These are phyloP conservation scores for Rhododendron simsii DNA, from an alignment of 148 eudicot genomes.

Conservation along the genomic window DNA sequence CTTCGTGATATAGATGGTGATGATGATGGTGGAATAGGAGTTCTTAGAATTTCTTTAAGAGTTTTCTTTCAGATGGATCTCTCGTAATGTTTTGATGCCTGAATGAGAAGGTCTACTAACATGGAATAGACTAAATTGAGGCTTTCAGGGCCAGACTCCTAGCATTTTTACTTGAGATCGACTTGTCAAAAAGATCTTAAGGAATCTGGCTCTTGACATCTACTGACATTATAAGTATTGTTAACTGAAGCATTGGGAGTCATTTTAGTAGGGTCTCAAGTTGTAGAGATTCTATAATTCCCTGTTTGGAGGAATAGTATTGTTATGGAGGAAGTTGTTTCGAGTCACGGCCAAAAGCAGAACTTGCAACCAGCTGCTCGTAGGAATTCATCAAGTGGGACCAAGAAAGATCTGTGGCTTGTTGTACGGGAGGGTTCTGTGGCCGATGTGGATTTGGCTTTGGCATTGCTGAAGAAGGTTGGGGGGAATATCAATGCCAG, in stretches of 20 bases:
- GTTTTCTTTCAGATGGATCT: background rate
- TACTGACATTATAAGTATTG: background rate
- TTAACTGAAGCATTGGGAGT: background rate
- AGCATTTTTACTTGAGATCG: background rate
- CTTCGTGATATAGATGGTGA: background rate
- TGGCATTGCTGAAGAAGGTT: conserved; percentile 67
- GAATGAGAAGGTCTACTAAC: background rate
- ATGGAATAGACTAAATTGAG: conserved; percentile 1
- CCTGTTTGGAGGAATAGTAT: background rate
- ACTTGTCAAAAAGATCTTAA: conserved; percentile 1
- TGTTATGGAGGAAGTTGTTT: conserved; percentile 51
- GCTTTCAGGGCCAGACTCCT: background rate
- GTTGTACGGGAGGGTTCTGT: conserved; percentile 67
- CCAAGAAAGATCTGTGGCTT: conserved; percentile 64
- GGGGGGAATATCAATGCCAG: conserved; percentile 80
- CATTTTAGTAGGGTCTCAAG: background rate
- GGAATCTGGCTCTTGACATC: conserved; percentile 7
- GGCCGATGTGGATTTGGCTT: conserved; percentile 66
- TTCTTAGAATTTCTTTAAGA: background rate
- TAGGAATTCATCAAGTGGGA: conserved; percentile 33
- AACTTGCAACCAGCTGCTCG: conserved; percentile 46
- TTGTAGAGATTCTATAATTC: background rate
- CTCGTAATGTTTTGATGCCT: conserved; percentile 3
- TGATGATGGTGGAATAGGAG: conserved; percentile 17
- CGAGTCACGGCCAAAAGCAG: conserved; percentile 56